These are phyloP conservation scores for Talaromyces sp. DNA, from an alignment of 2,329 filamentous ascomycete species.

Conservation along the genomic window DNA sequence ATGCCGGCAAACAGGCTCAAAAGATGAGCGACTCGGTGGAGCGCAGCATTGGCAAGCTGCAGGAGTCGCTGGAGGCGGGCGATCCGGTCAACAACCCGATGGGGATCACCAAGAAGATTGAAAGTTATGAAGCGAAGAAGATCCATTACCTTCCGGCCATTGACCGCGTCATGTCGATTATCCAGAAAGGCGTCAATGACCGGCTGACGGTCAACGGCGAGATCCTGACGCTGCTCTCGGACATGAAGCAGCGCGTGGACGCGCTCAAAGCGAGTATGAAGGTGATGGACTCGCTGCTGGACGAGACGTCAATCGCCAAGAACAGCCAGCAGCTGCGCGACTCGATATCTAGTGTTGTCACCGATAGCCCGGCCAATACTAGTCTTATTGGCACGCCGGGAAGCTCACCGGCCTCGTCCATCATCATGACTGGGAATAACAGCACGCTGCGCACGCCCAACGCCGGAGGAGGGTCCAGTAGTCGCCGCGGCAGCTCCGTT, in stretches of 20 bases:
- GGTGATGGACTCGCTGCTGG: conserved; percentile 68
- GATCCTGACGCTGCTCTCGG: conserved; percentile 76
- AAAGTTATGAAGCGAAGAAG: conserved; percentile 93
- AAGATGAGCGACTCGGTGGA: conserved; percentile 97
- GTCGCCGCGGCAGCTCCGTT: conserved; percentile 43
- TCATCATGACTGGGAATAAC: conserved; percentile 50
- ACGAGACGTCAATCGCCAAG: conserved; percentile 59
- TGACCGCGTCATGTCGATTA: conserved; percentile 82
- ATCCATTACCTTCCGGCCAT: conserved; percentile 91
- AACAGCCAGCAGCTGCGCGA: conserved; percentile 72
- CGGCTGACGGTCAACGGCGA: conserved; percentile 96
- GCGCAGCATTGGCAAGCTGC: conserved; percentile 75
- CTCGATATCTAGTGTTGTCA: conserved; percentile 87
- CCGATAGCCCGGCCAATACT: conserved; percentile 65
- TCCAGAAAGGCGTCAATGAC: conserved; percentile 91
- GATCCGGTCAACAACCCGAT: conserved; percentile 67
- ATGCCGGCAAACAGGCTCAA: conserved; percentile 82
- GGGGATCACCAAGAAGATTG: conserved; percentile 72
- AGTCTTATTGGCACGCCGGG: conserved; percentile 68
- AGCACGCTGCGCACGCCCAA: conserved; percentile 37
- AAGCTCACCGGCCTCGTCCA: conserved; percentile 64
- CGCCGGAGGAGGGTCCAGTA: too few species aligned
- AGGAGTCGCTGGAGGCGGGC: conserved; percentile 69
- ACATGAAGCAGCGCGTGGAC: conserved; percentile 79
- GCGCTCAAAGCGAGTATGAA: conserved; percentile 69